These are phyloP conservation scores for Byssothecium circinans DNA, from an alignment of 2,329 filamentous ascomycete species.

Conservation along the genomic window DNA sequence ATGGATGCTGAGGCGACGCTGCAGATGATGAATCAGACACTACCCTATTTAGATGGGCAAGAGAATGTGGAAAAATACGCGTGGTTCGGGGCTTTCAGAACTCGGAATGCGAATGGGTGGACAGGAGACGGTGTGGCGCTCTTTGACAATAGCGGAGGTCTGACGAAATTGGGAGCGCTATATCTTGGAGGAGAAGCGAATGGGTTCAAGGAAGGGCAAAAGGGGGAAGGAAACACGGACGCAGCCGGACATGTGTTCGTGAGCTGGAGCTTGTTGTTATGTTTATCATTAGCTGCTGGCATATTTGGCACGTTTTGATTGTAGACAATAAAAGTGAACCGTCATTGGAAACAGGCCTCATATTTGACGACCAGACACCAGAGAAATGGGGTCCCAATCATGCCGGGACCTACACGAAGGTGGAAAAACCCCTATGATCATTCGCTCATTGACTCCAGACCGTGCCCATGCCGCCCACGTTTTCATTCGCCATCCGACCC, in stretches of 20 bases:
- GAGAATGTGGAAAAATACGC: constrained; percentile 47
- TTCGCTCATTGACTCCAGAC: constrained; percentile 45
- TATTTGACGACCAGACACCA: constrained; percentile 44
- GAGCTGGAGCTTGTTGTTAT: constrained; percentile 6
- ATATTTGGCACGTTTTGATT: constrained; percentile 7
- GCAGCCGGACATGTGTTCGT: constrained; percentile 2
- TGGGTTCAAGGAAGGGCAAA: constrained; percentile 33
- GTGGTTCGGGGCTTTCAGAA: constrained; percentile 41
- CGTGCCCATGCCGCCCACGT: constrained; percentile 39
- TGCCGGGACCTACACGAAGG: constrained; percentile 37
- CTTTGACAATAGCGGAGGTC: constrained; percentile 34
- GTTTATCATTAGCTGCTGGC: constrained; percentile 2
- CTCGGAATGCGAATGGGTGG: constrained; percentile 39
- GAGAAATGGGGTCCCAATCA: constrained; percentile 44
- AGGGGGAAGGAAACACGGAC: constrained; percentile 30
- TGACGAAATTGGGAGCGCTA: constrained; percentile 36
- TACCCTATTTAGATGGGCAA: constrained; percentile 68
- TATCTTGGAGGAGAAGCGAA: constrained; percentile 31
- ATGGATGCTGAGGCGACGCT: constrained; percentile 61
- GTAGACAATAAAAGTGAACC: not conserved
- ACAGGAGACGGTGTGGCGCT: constrained; percentile 39
- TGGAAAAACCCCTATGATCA: constrained; percentile 44
- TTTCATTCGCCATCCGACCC: constrained; percentile 24
- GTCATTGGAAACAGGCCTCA: constrained; percentile 35
- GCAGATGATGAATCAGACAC: constrained; percentile 68